Conservation (phyloP, 192 early-diverging fungal species). For the Radiomyces spectabilis region DNA sequence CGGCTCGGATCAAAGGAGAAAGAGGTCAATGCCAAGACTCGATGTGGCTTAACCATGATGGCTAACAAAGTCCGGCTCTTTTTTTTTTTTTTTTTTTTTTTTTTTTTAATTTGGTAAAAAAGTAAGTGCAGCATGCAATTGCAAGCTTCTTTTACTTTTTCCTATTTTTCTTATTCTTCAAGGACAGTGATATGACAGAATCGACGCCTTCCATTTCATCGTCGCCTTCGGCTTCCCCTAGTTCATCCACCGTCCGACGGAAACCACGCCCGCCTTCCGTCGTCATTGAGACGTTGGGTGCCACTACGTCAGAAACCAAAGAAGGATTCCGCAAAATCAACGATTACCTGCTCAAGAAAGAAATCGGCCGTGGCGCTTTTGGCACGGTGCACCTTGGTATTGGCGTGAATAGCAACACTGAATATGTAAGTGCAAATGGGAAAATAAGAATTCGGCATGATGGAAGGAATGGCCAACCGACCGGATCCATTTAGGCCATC, state of each 20-base stretch:
- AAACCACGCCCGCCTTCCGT: slow-evolving; percentile 24
- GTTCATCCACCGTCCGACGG: neutral
- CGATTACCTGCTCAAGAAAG: slow-evolving; percentile 70
- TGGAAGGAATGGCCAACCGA: too few relatives aligned
- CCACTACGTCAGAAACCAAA: slow-evolving; percentile 59
- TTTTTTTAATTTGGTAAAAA: neutral
- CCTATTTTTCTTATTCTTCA: neutral
- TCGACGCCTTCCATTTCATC: neutral
- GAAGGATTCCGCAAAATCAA: slow-evolving; percentile 72
- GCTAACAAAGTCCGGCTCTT: neutral
- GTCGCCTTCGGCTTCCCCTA: neutral
- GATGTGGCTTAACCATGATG: too few relatives aligned
- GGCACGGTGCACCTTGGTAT: slow-evolving; percentile 78
- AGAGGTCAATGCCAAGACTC: too few relatives aligned
- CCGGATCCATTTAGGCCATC: slow-evolving; percentile 63
- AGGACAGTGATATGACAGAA: neutral
- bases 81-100: neutral
- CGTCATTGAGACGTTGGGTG: slow-evolving; percentile 39
- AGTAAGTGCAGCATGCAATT: too few relatives aligned
- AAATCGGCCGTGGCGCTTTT: slow-evolving; percentile 83
- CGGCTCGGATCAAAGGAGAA: too few relatives aligned
- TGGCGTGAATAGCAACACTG: slow-evolving; percentile 39
- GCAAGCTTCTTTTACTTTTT: neutral
- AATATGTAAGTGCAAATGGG: slow-evolving; percentile 46
- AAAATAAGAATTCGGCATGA: neutral